phyloP scores from a whole-genome alignment of 2,329 filamentous ascomycete species.

The Coniochaeta prunicola region DNA sequence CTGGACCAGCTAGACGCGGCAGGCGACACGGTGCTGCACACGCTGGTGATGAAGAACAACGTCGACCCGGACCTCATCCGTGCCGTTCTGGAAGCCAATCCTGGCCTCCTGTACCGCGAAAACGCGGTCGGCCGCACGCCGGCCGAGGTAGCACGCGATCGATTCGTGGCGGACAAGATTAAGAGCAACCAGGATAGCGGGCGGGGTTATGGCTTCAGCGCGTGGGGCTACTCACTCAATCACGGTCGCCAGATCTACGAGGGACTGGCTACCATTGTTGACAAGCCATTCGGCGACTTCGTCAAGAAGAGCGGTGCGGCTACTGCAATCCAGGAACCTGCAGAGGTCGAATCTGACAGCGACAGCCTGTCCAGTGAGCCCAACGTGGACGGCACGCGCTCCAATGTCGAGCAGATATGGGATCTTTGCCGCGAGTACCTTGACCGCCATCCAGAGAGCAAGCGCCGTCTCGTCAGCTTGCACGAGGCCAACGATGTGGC shows the following conservation, averaged over 20 bases:
- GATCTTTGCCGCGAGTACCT: constrained; percentile 17
- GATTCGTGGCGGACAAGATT: constrained; percentile 28
- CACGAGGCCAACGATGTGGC: constrained; percentile 42
- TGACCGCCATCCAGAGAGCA: constrained; percentile 9
- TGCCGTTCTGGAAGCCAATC: constrained; percentile 45
- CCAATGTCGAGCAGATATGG: constrained; percentile 7
- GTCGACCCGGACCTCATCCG: constrained; percentile 27
- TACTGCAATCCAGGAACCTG: too few relatives aligned
- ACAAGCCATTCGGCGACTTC: too few relatives aligned
- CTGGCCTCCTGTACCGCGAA: constrained; percentile 59
- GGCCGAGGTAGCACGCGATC: constrained; percentile 56
- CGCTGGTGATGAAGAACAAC: constrained; percentile 31
- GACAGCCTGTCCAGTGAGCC: too few relatives aligned
- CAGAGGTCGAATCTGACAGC: too few relatives aligned
- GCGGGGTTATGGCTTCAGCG: background rate
- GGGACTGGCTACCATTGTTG: too few relatives aligned
- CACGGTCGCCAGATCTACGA: too few relatives aligned
- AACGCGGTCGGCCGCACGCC: constrained; percentile 72
- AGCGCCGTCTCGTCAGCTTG: constrained; percentile 44
- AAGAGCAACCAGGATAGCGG: background rate
- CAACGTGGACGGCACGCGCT: background rate
- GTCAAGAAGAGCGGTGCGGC: too few relatives aligned
- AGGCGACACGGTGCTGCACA: constrained; percentile 60
- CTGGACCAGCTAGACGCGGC: constrained; percentile 54
- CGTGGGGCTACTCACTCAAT: background rate